phyloP scores from a whole-genome alignment of 1,139 yeast genomes.

The Yamadazyma conglobata region DNA sequence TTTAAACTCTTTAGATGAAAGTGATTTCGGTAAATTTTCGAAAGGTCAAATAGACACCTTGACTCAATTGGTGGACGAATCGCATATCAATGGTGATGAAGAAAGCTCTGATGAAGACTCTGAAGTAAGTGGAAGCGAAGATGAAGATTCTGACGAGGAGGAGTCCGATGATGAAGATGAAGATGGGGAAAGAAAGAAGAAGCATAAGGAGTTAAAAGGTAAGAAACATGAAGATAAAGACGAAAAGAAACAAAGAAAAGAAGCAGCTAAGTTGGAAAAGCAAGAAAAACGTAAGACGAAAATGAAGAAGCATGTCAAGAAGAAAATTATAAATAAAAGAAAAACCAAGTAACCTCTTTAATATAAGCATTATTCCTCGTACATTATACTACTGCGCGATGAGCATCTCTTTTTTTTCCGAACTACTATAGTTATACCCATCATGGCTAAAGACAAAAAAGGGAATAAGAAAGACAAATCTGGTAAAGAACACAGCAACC shows the following conservation, averaged over 20 bases:
- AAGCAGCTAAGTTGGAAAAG: constrained; percentile 76
- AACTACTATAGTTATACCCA: no score
- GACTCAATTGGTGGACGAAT: constrained; percentile 41
- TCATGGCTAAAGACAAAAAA: constrained; percentile 22
- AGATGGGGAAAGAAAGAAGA: constrained; percentile 11
- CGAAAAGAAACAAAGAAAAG: constrained; percentile 77
- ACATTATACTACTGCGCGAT: no score
- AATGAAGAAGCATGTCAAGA: constrained; percentile 88
- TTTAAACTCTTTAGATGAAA: constrained; percentile 71
- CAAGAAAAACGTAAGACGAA: constrained; percentile 87
- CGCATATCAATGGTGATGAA: constrained; percentile 11
- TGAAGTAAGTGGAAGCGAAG: constrained; percentile 27
- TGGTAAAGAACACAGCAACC: constrained; percentile 1
- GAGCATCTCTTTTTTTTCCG: constrained; percentile 8
- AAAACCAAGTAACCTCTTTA: constrained; percentile 31
- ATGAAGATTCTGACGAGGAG: constrained; percentile 27
- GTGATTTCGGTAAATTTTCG: constrained; percentile 80
- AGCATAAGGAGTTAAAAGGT: constrained; percentile 47
- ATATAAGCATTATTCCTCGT: no score
- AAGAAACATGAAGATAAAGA: constrained; percentile 84
- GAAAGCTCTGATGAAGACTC: constrained; percentile 18
- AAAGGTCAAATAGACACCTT: constrained; percentile 81
- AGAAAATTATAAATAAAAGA: constrained; percentile 64
- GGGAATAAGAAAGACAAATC: constrained; percentile 8
- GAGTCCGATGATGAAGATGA: constrained; percentile 29